Evolutionary conservation across 352 stramenopile species (phyloP).

Genomic region (Elongisporangium anandrum): DNA sequence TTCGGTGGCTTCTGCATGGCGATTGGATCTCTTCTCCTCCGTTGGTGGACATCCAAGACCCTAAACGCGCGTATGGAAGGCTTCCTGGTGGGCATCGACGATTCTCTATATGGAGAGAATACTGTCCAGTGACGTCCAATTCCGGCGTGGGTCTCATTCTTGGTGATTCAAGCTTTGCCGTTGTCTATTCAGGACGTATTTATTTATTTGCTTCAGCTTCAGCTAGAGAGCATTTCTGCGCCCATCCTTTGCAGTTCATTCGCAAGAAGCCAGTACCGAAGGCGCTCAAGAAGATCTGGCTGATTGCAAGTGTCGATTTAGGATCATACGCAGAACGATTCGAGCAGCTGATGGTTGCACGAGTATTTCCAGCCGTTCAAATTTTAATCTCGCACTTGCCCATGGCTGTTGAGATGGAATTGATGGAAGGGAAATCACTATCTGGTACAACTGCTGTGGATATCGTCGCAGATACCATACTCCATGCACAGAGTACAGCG

Average conservation of each 20-base stretch:
- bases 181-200: conserved; percentile 33
- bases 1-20: conserved; percentile 59
- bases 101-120: conserved; percentile 59
- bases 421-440: conserved; percentile 32
- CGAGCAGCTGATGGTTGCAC: conserved; percentile 10
- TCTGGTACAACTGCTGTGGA: conserved; percentile 12
- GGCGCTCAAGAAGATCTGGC: conserved; percentile 29
- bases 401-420: conserved; percentile 29
- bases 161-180: conserved; percentile 40
- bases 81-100: conserved; percentile 14
- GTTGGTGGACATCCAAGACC: background rate
- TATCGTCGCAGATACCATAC: conserved; percentile 18
- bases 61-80: background rate
- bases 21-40: conserved; percentile 27
- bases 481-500: conserved; percentile 3
- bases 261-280: conserved; percentile 17
- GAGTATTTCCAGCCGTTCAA: conserved; percentile 20
- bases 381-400: conserved; percentile 20
- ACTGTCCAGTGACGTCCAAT: conserved; percentile 48
- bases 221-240: conserved; percentile 33
- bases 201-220: conserved; percentile 42
- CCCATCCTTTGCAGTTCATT: conserved; percentile 43
- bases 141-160: conserved; percentile 14
- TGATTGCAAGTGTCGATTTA: conserved; percentile 20
- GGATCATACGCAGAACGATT: conserved; percentile 17